A percentile compares a stretch with the other conserved stretches of the same genome.
Conservation (phyloP, 1,139 yeast species). For the Schwanniomyces etchellsii region DNA sequence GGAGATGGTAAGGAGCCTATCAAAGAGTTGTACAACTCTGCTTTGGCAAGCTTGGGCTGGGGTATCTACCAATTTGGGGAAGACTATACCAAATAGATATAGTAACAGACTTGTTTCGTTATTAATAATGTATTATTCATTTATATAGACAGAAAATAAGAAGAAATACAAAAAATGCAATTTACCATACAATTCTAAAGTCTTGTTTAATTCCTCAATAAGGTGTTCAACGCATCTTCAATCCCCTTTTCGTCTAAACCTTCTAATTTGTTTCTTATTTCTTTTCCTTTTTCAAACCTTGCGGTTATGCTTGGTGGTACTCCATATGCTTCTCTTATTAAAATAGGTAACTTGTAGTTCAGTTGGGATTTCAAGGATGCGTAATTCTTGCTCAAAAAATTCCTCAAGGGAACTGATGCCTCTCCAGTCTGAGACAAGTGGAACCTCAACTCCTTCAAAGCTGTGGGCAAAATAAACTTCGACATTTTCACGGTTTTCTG, state of each 20-base stretch:
- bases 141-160: constrained; percentile 2
- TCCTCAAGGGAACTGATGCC: constrained; percentile 59
- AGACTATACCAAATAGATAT: constrained; percentile 4
- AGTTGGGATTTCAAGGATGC: constrained; percentile 49
- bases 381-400: constrained; percentile 58
- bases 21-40: constrained; percentile 40
- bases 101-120: not conserved
- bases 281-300: constrained; percentile 52
- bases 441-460: constrained; percentile 72
- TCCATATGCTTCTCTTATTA: constrained; percentile 72
- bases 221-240: constrained; percentile 28
- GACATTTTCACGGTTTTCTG: constrained; percentile 32
- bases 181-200: not conserved
- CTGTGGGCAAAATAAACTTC: constrained; percentile 55
- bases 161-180: not conserved
- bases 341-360: constrained; percentile 50
- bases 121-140: not conserved
- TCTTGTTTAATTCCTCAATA: constrained; percentile 24
- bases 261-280: constrained; percentile 36
- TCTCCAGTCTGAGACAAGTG: constrained; percentile 74
- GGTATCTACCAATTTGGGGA: constrained; percentile 49
- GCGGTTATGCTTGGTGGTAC: constrained; percentile 70
- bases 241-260: constrained; percentile 42
- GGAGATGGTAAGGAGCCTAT: constrained; percentile 22
- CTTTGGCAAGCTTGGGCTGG: constrained; percentile 55